phyloP scores from a whole-genome alignment of 352 stramenopile genomes.

The Stephanocyclus meneghinianus region DNA sequence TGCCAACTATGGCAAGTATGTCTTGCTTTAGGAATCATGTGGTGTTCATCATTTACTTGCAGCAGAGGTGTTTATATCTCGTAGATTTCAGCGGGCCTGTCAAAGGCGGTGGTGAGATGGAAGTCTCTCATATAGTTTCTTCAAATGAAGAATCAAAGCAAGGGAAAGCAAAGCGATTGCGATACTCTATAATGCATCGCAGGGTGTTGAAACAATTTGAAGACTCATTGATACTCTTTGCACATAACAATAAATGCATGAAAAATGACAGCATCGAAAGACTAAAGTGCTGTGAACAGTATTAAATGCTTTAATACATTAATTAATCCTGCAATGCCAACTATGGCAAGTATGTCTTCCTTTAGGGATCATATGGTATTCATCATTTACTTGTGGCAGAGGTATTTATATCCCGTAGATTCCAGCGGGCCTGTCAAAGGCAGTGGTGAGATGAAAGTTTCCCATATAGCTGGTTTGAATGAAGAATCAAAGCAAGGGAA shows the following conservation, averaged over 20 bases:
- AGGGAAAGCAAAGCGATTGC: neutral
- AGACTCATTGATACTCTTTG: too few relatives aligned
- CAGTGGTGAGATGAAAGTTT: constrained; percentile 17
- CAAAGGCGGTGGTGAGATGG: constrained; percentile 48
- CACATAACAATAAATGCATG: too few relatives aligned
- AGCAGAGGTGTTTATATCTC: constrained; percentile 90
- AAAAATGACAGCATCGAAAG: too few relatives aligned
- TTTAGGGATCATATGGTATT: constrained; percentile 99
- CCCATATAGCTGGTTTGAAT: neutral
- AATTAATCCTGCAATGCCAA: constrained; percentile 85
- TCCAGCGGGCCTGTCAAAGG: constrained; percentile 58
- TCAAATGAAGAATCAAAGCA: neutral
- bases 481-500: constrained; percentile 6
- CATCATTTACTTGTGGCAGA: constrained; percentile 99
- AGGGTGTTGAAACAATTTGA: neutral
- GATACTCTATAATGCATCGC: neutral
- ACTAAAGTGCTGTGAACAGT: too few relatives aligned
- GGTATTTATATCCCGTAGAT: constrained; percentile 84
- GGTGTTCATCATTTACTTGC: constrained; percentile 99
- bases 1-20: constrained; percentile 97
- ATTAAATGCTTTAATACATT: too few relatives aligned
- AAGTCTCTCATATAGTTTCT: neutral
- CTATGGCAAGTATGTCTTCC: constrained; percentile 95
- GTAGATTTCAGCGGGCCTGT: constrained; percentile 63
- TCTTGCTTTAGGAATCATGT: constrained; percentile 98